Percentiles rank a stretch among this genome's conserved stretches.
Conservation (phyloP, 2,329 filamentous ascomycete genomes). For the Orbilia blumenaviensis region DNA sequence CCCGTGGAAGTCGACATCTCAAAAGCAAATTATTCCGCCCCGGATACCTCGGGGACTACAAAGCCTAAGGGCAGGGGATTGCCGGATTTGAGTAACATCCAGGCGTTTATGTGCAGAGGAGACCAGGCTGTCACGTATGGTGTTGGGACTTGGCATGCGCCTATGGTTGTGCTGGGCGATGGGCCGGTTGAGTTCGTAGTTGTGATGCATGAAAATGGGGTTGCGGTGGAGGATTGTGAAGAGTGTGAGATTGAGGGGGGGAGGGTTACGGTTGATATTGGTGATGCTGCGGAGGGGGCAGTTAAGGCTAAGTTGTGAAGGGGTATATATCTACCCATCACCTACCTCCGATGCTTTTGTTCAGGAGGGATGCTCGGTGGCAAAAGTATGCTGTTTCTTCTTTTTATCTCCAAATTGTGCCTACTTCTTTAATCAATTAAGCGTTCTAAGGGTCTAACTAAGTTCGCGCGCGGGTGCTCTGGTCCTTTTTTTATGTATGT, state of each 20-base stretch:
- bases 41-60: constrained; percentile 25
- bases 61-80: constrained; percentile 66
- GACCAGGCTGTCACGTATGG: constrained; percentile 90
- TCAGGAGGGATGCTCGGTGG: too few relatives aligned
- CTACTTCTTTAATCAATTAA: constrained; percentile 27
- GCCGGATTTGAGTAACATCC: constrained; percentile 75
- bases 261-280: constrained; percentile 58
- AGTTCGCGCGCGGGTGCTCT: too few relatives aligned
- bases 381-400: constrained; percentile 57
- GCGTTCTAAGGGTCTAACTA: constrained; percentile 38
- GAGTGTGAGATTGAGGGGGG: constrained; percentile 68
- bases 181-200: constrained; percentile 84
- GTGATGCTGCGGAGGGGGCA: constrained; percentile 42
- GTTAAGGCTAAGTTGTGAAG: constrained; percentile 30
- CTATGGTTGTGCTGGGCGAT: constrained; percentile 85
- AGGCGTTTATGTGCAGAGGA: constrained; percentile 80
- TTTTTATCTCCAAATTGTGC: constrained; percentile 57
- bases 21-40: background rate
- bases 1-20: background rate
- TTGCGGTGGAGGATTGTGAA: constrained; percentile 85
- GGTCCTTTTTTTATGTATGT: constrained; percentile 24
- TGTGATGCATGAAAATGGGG: constrained; percentile 85
- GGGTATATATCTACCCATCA: background rate
- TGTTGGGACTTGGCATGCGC: constrained; percentile 93
- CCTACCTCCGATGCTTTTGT: constrained; percentile 28